Evolutionary conservation across 2,329 filamentous ascomycete species (phyloP), one percentile per base, ranked within the genome.

Genomic region (Helotiales sp.): DNA sequence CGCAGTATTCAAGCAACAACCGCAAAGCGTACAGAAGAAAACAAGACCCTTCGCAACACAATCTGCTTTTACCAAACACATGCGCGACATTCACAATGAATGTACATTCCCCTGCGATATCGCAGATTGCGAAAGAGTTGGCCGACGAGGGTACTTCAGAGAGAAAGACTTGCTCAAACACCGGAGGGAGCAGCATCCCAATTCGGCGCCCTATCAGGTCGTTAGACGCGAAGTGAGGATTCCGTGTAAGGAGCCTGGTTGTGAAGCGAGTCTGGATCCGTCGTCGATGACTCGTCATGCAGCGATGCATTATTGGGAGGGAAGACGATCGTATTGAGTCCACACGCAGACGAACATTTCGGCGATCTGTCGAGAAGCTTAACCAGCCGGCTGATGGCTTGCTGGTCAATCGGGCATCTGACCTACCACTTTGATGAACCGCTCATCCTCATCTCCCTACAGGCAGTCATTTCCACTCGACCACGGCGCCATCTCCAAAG

Each of bases 61-160:
- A 15, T 72, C 76, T 0, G 76, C 77, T 0, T 80, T 76, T 61
- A 77, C 69, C 0, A 76, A 74, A 20, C 80, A 82, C 61, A 76
- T 82, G 75, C 77, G 75, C 47, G 74, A 77, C 2, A 72, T 74
- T 6, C 79, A 81, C 52, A 69, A 78, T 15, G 73, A 77, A 28
- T 78, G 76, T 0, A 63, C 75, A 0, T 80, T 75, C 47, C 75
- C 77, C 0, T 82, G 79, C 57, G 65, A 69, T 0, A 66, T 76
- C 4, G 6, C 54, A 1, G 75, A 73, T 0, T 82, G 80, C 43
- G 69, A 49, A 28, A 64, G 70, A 17, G 55, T 66, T 17, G 70
- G 71, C 11, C 49, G 67, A 22, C 50, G 49, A 17, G 72, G 72
- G 1, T 73, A 71, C 17, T 72, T 72, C 50, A 61, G 67, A 22